A percentile compares a stretch with the other conserved stretches of the same genome.
Evolutionary conservation across 176 grass and related monocot species (phyloP).

Genomic region (Cenchrus purpureus): DNA sequence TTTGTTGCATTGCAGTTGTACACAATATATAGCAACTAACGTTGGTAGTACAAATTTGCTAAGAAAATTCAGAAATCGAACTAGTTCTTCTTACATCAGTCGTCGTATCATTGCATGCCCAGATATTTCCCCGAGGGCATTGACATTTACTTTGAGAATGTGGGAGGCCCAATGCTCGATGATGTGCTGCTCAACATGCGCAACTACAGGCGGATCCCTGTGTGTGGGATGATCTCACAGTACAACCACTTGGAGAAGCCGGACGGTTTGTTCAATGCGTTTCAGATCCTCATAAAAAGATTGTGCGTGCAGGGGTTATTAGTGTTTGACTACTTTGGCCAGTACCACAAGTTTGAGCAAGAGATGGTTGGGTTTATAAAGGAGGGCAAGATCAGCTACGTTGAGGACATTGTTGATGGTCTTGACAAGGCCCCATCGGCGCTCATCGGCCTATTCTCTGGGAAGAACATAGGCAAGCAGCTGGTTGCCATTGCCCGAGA

Average conservation of each 20-base stretch:
- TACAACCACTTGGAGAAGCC: no score
- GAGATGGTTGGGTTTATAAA: conserved; percentile 32
- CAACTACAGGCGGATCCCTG: conserved; percentile 4
- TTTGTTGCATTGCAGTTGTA: neutral
- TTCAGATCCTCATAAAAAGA: neutral
- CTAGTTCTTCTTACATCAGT: no score
- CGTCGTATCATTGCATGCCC: neutral
- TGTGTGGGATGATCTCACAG: conserved; percentile 57
- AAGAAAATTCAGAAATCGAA: no score
- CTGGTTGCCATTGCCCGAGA: conserved; percentile 22
- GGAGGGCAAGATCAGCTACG: conserved; percentile 40
- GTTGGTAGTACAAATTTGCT: no score
- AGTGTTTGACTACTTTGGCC: neutral
- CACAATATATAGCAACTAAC: no score
- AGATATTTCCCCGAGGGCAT: conserved; percentile 59
- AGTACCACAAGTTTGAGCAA: conserved; percentile 42
- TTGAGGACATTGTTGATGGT: conserved; percentile 55
- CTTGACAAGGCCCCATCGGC: conserved; percentile 39
- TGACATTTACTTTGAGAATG: conserved; percentile 78
- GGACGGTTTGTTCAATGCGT: no score
- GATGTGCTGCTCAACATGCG: conserved; percentile 60
- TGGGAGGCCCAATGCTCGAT: conserved; percentile 51
- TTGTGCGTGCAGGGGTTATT: neutral
- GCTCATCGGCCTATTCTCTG: conserved; percentile 41
- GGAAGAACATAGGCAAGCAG: conserved; percentile 50